A percentile compares a stretch with the other conserved stretches of the same genome.
phyloP scores from a whole-genome alignment of 768 basidiomycete genomes.

The Tricholoma matsutake region DNA sequence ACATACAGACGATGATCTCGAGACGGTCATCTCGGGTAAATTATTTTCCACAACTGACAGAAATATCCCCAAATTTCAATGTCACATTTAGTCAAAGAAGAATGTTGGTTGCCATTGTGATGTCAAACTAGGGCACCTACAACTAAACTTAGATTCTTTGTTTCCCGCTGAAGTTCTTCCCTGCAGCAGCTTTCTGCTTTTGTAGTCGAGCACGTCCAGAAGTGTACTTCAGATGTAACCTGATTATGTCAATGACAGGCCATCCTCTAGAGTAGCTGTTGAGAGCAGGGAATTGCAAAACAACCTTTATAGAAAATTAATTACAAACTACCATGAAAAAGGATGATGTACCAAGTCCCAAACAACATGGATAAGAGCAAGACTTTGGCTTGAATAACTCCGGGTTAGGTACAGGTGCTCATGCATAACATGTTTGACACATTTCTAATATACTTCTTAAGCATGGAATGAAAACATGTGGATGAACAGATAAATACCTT shows the following conservation, averaged over 20 bases:
- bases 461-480: not conserved
- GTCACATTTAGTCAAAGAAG: too few species aligned
- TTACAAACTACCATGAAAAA: not conserved
- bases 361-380: not conserved
- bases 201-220: not conserved
- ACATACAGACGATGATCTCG: too few species aligned
- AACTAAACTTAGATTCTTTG: not conserved
- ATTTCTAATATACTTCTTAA: not conserved
- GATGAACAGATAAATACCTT: not conserved
- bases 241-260: not conserved
- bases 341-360: not conserved
- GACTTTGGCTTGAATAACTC: not conserved
- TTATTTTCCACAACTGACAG: too few species aligned
- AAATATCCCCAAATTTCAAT: too few species aligned
- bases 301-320: not conserved
- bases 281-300: not conserved
- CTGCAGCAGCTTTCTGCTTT: not conserved
- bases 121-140: too few species aligned
- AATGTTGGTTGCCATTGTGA: too few species aligned
- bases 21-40: too few species aligned
- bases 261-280: not conserved
- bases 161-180: not conserved
- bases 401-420: not conserved
- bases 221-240: not conserved
- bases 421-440: not conserved